Conservation (phyloP, 495 filamentous ascomycete genomes). For the Annulohypoxylon maeteangense region DNA sequence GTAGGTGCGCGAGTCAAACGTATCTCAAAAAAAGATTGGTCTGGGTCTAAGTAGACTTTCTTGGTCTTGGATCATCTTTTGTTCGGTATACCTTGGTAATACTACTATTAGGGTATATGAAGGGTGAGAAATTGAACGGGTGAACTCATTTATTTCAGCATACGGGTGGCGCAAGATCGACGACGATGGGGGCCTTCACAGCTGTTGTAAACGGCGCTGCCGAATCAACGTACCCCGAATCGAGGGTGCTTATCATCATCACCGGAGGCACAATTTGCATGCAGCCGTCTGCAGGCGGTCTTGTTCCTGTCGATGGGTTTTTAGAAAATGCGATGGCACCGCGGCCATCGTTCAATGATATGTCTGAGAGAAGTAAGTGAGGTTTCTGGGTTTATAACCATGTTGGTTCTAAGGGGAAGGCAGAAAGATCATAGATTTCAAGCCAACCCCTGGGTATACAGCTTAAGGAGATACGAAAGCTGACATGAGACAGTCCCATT, state of each 20-base stretch:
- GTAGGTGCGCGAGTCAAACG: background rate
- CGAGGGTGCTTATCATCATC: slow-evolving; percentile 88
- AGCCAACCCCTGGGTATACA: background rate
- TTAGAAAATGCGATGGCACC: slow-evolving; percentile 84
- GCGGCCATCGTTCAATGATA: slow-evolving; percentile 90
- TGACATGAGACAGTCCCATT: slow-evolving; percentile 43
- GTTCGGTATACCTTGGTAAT: background rate
- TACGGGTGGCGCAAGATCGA: background rate
- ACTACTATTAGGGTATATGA: background rate
- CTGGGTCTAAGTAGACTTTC: background rate
- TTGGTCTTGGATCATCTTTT: background rate
- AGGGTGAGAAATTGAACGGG: background rate
- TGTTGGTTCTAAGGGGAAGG: background rate
- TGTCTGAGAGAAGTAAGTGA: slow-evolving; percentile 65
- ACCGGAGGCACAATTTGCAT: slow-evolving; percentile 98
- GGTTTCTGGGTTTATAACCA: background rate
- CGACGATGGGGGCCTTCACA: slow-evolving; percentile 36
- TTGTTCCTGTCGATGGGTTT: slow-evolving; percentile 81
- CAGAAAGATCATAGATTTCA: background rate
- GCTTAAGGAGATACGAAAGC: background rate
- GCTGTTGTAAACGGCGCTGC: slow-evolving; percentile 31
- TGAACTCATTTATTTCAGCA: background rate
- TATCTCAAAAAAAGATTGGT: background rate
- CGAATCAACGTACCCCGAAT: slow-evolving; percentile 67
- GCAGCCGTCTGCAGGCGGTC: slow-evolving; percentile 73